Conservation (phyloP, 768 basidiomycete species). For the Butyriboletus loyo region DNA sequence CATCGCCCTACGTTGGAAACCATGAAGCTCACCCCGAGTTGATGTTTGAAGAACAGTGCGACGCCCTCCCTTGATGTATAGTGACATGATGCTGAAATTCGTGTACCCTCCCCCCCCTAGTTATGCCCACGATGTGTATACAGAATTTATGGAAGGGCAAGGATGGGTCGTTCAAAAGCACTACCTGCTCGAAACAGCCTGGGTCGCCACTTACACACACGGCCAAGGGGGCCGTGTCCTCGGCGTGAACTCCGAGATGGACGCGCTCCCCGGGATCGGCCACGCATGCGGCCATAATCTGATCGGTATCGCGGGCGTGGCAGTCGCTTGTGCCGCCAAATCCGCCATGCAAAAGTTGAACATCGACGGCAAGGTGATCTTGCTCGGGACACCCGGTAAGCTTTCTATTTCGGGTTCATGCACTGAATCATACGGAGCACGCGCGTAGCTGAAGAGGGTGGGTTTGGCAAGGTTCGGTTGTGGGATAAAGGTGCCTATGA, state of each 20-base stretch:
- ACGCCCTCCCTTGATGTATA: not conserved
- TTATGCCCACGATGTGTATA: slow-evolving; percentile 68
- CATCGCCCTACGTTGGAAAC: not conserved
- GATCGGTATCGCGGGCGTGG: slow-evolving; percentile 74
- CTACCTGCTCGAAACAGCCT: slow-evolving; percentile 68
- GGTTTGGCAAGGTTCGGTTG: slow-evolving; percentile 68
- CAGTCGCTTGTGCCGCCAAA: slow-evolving; percentile 67
- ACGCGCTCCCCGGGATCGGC: slow-evolving; percentile 56
- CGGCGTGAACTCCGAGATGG: slow-evolving; percentile 79
- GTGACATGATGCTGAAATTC: not conserved
- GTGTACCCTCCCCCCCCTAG: slow-evolving; percentile 31
- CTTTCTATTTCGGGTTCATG: not conserved
- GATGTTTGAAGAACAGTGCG: slow-evolving; percentile 63
- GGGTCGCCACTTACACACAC: slow-evolving; percentile 67
- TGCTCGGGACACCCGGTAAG: slow-evolving; percentile 77
- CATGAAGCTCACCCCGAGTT: slow-evolving; percentile 68
- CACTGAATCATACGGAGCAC: not conserved
- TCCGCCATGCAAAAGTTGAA: slow-evolving; percentile 57
- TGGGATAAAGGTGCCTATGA: slow-evolving; percentile 70
- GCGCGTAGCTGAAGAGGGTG: slow-evolving; percentile 70
- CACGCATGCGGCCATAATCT: slow-evolving; percentile 84
- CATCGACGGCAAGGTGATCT: slow-evolving; percentile 64
- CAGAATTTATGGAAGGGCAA: slow-evolving; percentile 60
- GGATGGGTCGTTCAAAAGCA: slow-evolving; percentile 65
- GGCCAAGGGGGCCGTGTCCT: slow-evolving; percentile 67